Conservation (phyloP, 129 eudicot species). For the Centaurea solstitialis region DNA sequence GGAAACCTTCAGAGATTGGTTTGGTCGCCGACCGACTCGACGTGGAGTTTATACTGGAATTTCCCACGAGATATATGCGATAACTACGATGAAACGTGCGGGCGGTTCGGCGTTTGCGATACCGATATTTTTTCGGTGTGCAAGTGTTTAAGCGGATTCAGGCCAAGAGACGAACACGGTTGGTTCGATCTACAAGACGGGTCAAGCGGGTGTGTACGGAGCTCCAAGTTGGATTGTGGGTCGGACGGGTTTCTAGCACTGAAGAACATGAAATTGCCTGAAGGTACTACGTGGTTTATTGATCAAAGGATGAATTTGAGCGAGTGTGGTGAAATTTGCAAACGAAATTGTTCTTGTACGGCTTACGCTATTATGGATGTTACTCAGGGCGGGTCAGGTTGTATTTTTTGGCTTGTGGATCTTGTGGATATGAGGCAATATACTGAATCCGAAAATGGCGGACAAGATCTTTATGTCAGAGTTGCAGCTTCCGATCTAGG, state of each 20-base stretch:
- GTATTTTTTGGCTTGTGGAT: slow-evolving; percentile 48
- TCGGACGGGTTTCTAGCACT: slow-evolving; percentile 27
- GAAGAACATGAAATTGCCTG: slow-evolving; percentile 54
- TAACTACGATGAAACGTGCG: too few relatives aligned
- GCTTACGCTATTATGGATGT: slow-evolving; percentile 17
- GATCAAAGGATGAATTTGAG: slow-evolving; percentile 34
- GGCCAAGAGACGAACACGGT: too few relatives aligned
- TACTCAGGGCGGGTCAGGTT: slow-evolving; percentile 47
- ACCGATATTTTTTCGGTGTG: too few relatives aligned
- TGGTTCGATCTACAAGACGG: too few relatives aligned
- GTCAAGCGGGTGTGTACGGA: too few relatives aligned
- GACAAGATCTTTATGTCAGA: slow-evolving; percentile 50
- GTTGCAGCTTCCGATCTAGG: slow-evolving; percentile 55
- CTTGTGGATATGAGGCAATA: slow-evolving; percentile 55
- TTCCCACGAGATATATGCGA: too few relatives aligned
- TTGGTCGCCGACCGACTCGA: too few relatives aligned
- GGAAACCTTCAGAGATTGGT: too few relatives aligned
- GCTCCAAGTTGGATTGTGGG: not conserved
- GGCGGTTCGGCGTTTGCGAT: too few relatives aligned
- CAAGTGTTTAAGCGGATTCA: too few relatives aligned
- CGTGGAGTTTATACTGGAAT: too few relatives aligned
- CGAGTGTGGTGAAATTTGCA: slow-evolving; percentile 36
- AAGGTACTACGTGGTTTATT: slow-evolving; percentile 34
- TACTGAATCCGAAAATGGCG: slow-evolving; percentile 41
- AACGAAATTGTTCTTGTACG: slow-evolving; percentile 39